phyloP scores from a whole-genome alignment of 306 rosid species.

The Prunus fruticosa region DNA sequence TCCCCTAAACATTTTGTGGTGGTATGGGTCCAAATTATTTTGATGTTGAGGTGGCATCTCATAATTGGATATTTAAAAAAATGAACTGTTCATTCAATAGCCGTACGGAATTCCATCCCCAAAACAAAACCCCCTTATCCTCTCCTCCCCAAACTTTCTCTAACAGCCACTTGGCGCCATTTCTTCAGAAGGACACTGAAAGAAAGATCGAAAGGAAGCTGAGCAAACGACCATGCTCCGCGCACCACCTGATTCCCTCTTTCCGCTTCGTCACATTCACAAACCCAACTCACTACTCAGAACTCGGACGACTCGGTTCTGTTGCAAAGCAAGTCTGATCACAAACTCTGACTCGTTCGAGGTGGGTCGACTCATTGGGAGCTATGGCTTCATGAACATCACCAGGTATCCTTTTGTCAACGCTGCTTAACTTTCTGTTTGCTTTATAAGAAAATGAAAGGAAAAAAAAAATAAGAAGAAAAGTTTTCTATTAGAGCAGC shows the following conservation, averaged over 20 bases:
- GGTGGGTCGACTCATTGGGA: conserved; percentile 86
- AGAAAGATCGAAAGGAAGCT: background rate
- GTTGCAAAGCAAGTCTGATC: conserved; percentile 48
- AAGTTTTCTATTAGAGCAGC: no score
- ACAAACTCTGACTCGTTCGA: conserved; percentile 71
- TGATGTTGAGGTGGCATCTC: background rate
- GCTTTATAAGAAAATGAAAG: background rate
- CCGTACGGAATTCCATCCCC: background rate
- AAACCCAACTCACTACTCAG: conserved; percentile 16
- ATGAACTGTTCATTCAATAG: background rate
- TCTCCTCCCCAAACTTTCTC: background rate
- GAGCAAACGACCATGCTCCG: conserved; percentile 23
- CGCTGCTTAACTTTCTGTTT: conserved; percentile 11
- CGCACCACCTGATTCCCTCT: conserved; percentile 26
- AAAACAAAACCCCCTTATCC: conserved; percentile 3
- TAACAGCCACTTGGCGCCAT: conserved; percentile 21
- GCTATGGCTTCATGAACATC: conserved; percentile 89
- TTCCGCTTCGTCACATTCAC: conserved; percentile 1
- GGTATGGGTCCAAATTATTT: background rate
- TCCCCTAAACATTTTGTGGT: no score
- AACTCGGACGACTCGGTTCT: conserved; percentile 27
- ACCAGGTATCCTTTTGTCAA: conserved; percentile 44
- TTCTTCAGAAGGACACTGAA: background rate
- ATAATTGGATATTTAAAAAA: background rate
- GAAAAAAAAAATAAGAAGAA: background rate